These are phyloP conservation scores for Solioccasus polychromus DNA, from an alignment of 768 basidiomycete species.

Conservation along the genomic window DNA sequence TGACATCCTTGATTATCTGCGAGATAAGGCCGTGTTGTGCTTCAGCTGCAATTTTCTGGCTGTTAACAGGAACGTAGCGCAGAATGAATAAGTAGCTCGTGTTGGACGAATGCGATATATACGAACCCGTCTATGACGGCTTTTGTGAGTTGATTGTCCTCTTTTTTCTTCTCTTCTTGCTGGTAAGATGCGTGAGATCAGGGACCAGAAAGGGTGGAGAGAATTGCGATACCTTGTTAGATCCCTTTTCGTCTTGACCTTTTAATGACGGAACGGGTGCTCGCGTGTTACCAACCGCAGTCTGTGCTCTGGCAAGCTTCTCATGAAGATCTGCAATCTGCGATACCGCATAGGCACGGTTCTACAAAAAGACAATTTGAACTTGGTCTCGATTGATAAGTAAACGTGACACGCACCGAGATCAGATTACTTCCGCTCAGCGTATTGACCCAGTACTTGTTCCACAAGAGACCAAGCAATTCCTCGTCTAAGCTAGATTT, in stretches of 20 bases:
- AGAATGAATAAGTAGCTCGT: not conserved
- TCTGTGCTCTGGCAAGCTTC: conserved; percentile 77
- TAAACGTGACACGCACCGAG: conserved; percentile 53
- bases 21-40: conserved; percentile 92
- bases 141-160: conserved; percentile 83
- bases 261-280: conserved; percentile 53
- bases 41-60: conserved; percentile 85
- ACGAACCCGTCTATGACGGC: conserved; percentile 87
- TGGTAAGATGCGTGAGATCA: conserved; percentile 8
- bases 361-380: conserved; percentile 46
- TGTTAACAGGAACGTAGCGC: conserved; percentile 28
- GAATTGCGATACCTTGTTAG: conserved; percentile 38
- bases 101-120: not conserved
- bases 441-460: conserved; percentile 99
- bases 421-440: conserved; percentile 90
- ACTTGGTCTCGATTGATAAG: not conserved
- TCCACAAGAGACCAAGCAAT: conserved; percentile 89
- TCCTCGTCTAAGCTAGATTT: conserved; percentile 87
- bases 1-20: conserved; percentile 89
- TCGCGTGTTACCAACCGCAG: conserved; percentile 54
- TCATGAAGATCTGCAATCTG: conserved; percentile 88
- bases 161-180: conserved; percentile 76
- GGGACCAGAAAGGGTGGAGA: not conserved
- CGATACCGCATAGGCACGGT: conserved; percentile 89
- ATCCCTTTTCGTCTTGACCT: conserved; percentile 43